These are phyloP conservation scores for Phytophthora cryptogea DNA, from an alignment of 352 stramenopile species.

Conservation along the genomic window DNA sequence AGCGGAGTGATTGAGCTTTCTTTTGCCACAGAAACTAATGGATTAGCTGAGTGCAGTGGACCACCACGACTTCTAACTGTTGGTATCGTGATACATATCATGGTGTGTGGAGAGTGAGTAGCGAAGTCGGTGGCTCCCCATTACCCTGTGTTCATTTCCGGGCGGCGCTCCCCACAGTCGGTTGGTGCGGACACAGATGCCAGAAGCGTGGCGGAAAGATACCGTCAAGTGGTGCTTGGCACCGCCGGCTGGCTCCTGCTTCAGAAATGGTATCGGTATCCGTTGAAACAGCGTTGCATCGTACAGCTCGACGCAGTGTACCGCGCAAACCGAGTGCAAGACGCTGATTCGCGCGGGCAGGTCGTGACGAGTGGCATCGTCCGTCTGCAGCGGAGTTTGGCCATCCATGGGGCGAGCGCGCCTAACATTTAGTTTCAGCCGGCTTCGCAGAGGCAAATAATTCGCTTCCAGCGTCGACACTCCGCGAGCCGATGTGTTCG, in stretches of 20 bases:
- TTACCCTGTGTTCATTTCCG: no score
- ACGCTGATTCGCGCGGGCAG: conserved; percentile 3
- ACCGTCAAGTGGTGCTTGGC: conserved; percentile 5
- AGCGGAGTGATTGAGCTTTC: background rate
- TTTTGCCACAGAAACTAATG: background rate
- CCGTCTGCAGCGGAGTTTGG: conserved; percentile 2
- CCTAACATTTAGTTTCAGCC: conserved; percentile 20
- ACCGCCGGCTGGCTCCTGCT: background rate
- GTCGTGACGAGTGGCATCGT: background rate
- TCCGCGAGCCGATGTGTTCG: conserved; percentile 10
- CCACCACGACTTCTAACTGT: background rate
- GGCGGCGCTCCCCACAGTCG: no score
- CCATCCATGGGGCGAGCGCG: conserved; percentile 15
- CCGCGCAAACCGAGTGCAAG: conserved; percentile 2
- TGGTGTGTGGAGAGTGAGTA: background rate
- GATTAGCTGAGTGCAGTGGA: background rate
- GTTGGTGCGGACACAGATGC: background rate
- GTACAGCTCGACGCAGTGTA: background rate
- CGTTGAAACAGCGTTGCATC: background rate
- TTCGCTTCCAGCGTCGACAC: conserved; percentile 8
- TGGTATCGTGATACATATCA: background rate
- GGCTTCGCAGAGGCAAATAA: conserved; percentile 11
- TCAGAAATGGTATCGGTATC: conserved; percentile 2
- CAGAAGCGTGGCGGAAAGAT: conserved; percentile 1
- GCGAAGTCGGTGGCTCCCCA: background rate